Percentiles rank a stretch among this genome's conserved stretches.
Conservation (phyloP, 2,329 filamentous ascomycete genomes). For the Sporothrix pseudoabietina region DNA sequence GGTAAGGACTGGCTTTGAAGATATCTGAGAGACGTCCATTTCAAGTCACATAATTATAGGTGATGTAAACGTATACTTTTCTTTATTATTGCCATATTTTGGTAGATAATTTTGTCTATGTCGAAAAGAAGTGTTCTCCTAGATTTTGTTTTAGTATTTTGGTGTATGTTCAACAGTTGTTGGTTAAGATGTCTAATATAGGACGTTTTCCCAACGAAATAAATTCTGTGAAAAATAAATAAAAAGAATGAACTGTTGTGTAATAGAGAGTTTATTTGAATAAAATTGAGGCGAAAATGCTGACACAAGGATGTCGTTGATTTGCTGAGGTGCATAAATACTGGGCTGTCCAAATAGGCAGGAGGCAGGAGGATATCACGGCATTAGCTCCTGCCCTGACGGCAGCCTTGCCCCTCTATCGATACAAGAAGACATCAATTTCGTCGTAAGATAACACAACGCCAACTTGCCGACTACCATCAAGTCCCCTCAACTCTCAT, state of each 20-base stretch:
- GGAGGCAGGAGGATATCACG: constrained; percentile 8
- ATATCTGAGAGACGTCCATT: not conserved
- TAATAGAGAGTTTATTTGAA: not conserved
- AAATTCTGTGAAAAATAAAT: not conserved
- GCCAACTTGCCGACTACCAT: not conserved
- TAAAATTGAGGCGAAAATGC: not conserved
- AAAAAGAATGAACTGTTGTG: not conserved
- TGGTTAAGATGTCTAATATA: not conserved
- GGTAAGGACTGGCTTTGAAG: not conserved
- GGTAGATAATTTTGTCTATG: no score
- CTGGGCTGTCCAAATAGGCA: constrained; percentile 6
- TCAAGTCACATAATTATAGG: not conserved
- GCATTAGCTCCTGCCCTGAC: constrained; percentile 7
- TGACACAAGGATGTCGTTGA: not conserved
- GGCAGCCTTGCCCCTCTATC: constrained; percentile 7
- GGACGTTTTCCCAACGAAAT: not conserved
- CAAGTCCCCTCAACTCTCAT: no score
- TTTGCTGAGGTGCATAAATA: constrained; percentile 15
- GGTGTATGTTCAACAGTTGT: no score
- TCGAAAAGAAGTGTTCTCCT: no score
- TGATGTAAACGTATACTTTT: no score
- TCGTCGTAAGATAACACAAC: not conserved
- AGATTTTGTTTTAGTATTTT: no score
- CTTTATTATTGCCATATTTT: no score
- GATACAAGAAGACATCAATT: not conserved